Conservation (phyloP, 495 filamentous ascomycete genomes). For the Xylaria flabelliformis region DNA sequence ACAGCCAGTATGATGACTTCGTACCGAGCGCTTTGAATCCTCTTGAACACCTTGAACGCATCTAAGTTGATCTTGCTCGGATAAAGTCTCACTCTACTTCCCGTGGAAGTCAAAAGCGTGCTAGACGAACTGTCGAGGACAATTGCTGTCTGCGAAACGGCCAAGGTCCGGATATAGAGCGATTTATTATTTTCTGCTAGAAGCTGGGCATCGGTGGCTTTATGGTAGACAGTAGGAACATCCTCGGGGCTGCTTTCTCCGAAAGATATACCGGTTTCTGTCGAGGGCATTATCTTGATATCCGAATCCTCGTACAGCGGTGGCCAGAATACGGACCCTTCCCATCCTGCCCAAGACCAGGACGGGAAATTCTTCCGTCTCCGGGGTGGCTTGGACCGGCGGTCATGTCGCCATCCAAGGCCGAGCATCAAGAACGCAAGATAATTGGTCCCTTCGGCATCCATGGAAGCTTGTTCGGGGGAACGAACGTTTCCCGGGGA, state of each 20-base stretch:
- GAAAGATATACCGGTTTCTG: constrained; percentile 2
- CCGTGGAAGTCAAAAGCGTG: neutral
- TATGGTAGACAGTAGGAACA: constrained; percentile 8
- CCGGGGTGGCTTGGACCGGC: constrained; percentile 20
- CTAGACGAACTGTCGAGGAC: neutral
- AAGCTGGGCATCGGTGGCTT: constrained; percentile 5
- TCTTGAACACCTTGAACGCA: constrained; percentile 7
- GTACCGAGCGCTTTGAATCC: constrained; percentile 17
- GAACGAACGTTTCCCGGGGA: neutral
- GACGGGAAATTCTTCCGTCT: constrained; percentile 35
- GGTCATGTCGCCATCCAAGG: constrained; percentile 19
- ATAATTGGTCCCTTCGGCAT: neutral
- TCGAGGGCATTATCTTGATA: neutral
- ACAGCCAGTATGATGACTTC: constrained; percentile 10
- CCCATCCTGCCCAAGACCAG: constrained; percentile 40
- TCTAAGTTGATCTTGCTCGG: constrained; percentile 20
- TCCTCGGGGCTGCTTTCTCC: neutral
- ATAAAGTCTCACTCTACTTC: neutral
- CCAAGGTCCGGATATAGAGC: constrained; percentile 11
- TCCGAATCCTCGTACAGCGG: neutral
- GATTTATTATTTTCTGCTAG: constrained; percentile 11
- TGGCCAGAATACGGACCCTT: constrained; percentile 23
- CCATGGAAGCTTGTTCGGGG: neutral
- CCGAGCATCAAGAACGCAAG: constrained; percentile 14
- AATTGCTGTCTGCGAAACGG: neutral